phyloP scores from a whole-genome alignment of 805 yeast species.

The Lachancea thermotolerans region DNA sequence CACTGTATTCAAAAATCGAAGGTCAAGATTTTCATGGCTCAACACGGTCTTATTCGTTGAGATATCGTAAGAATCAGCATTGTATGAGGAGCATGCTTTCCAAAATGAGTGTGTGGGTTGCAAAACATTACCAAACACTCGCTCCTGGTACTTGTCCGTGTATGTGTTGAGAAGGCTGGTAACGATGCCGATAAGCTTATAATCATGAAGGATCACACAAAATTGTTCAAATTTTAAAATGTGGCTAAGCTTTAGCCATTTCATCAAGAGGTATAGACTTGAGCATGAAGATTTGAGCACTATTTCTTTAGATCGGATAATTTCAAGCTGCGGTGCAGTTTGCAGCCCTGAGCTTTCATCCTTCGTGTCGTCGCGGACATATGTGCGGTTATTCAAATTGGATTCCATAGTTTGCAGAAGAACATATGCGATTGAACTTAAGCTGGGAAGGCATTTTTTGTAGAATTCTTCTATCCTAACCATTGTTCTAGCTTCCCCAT shows the following conservation, averaged over 20 bases:
- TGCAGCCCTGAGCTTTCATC: conserved; percentile 10
- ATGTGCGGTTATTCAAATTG: conserved; percentile 32
- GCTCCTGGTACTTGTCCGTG: conserved; percentile 27
- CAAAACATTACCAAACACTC: conserved; percentile 24
- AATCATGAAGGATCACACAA: conserved; percentile 65
- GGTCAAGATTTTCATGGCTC: conserved; percentile 3
- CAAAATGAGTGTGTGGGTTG: conserved; percentile 23
- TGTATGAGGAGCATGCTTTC: conserved; percentile 21
- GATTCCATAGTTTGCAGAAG: conserved; percentile 57
- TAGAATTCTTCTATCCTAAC: conserved; percentile 58
- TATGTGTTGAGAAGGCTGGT: conserved; percentile 22
- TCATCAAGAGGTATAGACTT: conserved; percentile 45
- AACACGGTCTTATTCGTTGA: not conserved
- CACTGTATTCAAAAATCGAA: conserved; percentile 11
- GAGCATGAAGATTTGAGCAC: conserved; percentile 53
- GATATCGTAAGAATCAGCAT: conserved; percentile 8
- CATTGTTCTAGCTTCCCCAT: conserved; percentile 32
- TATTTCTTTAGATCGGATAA: conserved; percentile 54
- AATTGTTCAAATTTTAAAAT: conserved; percentile 73
- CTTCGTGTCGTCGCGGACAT: conserved; percentile 12
- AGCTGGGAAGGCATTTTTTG: conserved; percentile 40
- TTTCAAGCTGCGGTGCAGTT: conserved; percentile 38
- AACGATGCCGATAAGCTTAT: conserved; percentile 39
- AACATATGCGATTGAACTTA: conserved; percentile 60
- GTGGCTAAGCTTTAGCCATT: conserved; percentile 79